phyloP scores from a whole-genome alignment of 2,329 filamentous ascomycete genomes.

The Fusarium caatingaense region DNA sequence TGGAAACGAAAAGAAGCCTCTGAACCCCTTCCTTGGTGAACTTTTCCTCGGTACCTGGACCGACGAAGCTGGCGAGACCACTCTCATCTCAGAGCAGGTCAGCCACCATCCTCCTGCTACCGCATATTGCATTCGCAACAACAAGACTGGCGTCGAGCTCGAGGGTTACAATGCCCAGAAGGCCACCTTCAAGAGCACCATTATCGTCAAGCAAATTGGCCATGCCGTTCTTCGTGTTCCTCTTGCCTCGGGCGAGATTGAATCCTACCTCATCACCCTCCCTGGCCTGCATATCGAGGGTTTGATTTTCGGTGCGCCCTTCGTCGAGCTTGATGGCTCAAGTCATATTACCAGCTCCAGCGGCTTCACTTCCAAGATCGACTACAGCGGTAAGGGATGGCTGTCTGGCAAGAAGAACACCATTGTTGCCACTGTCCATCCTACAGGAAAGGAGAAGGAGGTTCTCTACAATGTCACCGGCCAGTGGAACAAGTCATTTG shows the following conservation, averaged over 20 bases:
- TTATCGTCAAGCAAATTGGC: conserved; percentile 94
- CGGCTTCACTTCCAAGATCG: conserved; percentile 88
- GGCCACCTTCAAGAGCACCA: conserved; percentile 91
- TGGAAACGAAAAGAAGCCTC: conserved; percentile 95
- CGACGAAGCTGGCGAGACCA: conserved; percentile 82
- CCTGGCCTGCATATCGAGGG: conserved; percentile 94
- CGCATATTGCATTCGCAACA: conserved; percentile 91
- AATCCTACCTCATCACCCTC: conserved; percentile 90
- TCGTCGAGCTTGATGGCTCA: conserved; percentile 87
- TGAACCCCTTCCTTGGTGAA: conserved; percentile 96
- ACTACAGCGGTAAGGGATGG: conserved; percentile 95
- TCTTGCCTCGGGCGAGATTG: conserved; percentile 56
- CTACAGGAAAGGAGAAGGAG: conserved; percentile 76
- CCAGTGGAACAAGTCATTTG: conserved; percentile 89
- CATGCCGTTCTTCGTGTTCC: conserved; percentile 86
- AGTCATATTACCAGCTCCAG: conserved; percentile 88
- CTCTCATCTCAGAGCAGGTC: conserved; percentile 93
- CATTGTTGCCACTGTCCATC: conserved; percentile 80
- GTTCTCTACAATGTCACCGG: conserved; percentile 85
- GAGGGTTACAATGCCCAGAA: conserved; percentile 96
- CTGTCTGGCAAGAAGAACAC: conserved; percentile 95
- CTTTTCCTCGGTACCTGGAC: conserved; percentile 93
- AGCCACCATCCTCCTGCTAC: conserved; percentile 94
- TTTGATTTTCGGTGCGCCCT: conserved; percentile 85
- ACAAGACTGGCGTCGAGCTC: conserved; percentile 81